Evolutionary conservation across 2,329 filamentous ascomycete species (phyloP).

Genomic region (Exophiala sp.): DNA sequence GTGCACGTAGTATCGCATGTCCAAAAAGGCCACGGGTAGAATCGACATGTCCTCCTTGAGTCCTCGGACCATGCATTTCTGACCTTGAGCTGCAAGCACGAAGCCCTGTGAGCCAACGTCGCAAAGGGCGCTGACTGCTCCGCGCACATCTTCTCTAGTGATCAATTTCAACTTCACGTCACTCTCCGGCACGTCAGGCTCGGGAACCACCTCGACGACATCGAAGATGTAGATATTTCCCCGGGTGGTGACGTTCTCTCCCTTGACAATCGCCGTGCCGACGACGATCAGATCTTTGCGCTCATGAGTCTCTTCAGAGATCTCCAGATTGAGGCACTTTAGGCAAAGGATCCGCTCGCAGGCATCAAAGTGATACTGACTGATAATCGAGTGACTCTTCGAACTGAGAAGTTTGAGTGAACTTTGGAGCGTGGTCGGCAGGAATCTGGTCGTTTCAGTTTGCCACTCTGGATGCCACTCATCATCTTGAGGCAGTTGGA

Average conservation of each 20-base stretch:
- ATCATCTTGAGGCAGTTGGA: slow-evolving; percentile 82
- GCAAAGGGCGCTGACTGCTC: slow-evolving; percentile 81
- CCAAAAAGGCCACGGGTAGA: slow-evolving; percentile 92
- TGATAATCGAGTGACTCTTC: slow-evolving; percentile 72
- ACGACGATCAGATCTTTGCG: slow-evolving; percentile 77
- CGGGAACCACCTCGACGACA: slow-evolving; percentile 84
- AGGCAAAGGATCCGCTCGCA: slow-evolving; percentile 78
- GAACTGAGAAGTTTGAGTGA: slow-evolving; percentile 76
- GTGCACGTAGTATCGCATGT: slow-evolving; percentile 91
- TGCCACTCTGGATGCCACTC: slow-evolving; percentile 78
- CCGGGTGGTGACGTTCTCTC: slow-evolving; percentile 83
- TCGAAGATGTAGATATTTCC: slow-evolving; percentile 89
- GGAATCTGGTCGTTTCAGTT: slow-evolving; percentile 56
- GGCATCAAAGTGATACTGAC: slow-evolving; percentile 67
- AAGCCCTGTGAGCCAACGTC: slow-evolving; percentile 84
- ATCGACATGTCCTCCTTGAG: slow-evolving; percentile 92
- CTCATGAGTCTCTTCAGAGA: slow-evolving; percentile 87
- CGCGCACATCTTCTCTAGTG: slow-evolving; percentile 86
- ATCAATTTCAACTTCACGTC: slow-evolving; percentile 81
- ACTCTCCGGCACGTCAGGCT: slow-evolving; percentile 80
- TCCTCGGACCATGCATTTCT: slow-evolving; percentile 95
- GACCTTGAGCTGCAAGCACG: slow-evolving; percentile 85
- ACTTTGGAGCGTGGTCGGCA: slow-evolving; percentile 68
- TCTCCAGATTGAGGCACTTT: slow-evolving; percentile 77
- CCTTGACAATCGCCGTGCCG: slow-evolving; percentile 79